Conservation (phyloP, 2,329 filamentous ascomycete genomes). For the Hypoxylon rubiginosum region DNA sequence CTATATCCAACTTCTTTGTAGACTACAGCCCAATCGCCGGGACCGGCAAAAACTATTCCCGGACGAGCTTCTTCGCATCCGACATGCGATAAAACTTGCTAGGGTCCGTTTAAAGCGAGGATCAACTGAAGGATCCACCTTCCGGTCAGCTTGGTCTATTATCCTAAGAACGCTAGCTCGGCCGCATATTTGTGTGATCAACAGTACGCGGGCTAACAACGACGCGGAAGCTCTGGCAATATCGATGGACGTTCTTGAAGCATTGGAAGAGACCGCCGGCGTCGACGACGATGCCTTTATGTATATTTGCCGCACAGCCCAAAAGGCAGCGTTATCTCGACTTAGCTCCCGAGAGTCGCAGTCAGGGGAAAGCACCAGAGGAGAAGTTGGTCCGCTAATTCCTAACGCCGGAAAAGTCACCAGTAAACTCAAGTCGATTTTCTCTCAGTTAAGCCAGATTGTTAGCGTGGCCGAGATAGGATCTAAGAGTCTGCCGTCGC, state of each 20-base stretch:
- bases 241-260: slow-evolving; percentile 51
- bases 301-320: slow-evolving; percentile 53
- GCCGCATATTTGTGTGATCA: slow-evolving; percentile 50
- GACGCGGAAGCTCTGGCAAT: slow-evolving; percentile 51
- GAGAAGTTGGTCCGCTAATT: slow-evolving; percentile 25
- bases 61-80: slow-evolving; percentile 46
- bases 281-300: slow-evolving; percentile 55
- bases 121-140: slow-evolving; percentile 48
- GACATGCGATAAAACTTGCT: slow-evolving; percentile 55
- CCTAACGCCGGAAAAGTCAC: slow-evolving; percentile 24
- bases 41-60: slow-evolving; percentile 37
- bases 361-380: slow-evolving; percentile 1
- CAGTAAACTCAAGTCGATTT: slow-evolving; percentile 30
- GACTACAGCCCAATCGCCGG: slow-evolving; percentile 53
- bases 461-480: slow-evolving; percentile 25
- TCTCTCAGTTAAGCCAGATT: slow-evolving; percentile 48
- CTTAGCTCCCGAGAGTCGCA: slow-evolving; percentile 26
- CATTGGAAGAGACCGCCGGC: slow-evolving; percentile 50
- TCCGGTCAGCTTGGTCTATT: slow-evolving; percentile 59
- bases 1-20: slow-evolving; percentile 66
- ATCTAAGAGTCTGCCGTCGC: slow-evolving; percentile 40
- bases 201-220: slow-evolving; percentile 42
- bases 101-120: slow-evolving; percentile 46
- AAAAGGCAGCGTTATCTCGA: slow-evolving; percentile 49
- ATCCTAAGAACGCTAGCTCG: slow-evolving; percentile 58